These are phyloP conservation scores for Eucalyptus coolabah DNA, from an alignment of 345 rosid species.

Conservation along the genomic window DNA sequence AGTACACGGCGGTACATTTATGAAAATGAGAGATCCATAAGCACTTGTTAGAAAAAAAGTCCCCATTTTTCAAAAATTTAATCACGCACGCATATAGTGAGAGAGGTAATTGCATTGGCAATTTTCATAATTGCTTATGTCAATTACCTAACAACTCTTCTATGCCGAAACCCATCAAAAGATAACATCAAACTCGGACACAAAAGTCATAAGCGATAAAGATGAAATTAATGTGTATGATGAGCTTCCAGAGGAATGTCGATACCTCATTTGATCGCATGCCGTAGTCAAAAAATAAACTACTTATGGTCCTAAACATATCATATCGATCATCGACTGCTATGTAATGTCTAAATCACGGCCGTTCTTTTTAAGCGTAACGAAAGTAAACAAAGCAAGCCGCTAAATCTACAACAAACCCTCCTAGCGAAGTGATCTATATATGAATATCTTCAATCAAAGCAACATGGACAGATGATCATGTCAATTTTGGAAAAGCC, in stretches of 20 bases:
- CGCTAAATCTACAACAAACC: background rate
- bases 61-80: background rate
- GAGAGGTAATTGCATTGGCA: background rate
- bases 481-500: background rate
- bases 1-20: background rate
- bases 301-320: background rate
- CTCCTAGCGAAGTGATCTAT: background rate
- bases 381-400: background rate
- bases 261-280: background rate
- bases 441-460: background rate
- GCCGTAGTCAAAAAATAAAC: background rate
- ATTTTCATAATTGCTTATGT: background rate
- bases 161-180: background rate
- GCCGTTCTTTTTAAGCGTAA: background rate
- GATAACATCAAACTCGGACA: background rate
- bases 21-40: background rate
- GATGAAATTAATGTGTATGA: background rate
- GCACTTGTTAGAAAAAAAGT: background rate
- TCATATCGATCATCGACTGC: fast-evolving
- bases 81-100: background rate
- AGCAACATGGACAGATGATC: background rate
- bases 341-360: background rate
- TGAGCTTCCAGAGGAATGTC: fast-evolving
- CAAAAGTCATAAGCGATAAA: background rate
- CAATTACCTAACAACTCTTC: background rate